Conservation (phyloP, 208 protist species). For the Acanthamoeba polyphaga region DNA sequence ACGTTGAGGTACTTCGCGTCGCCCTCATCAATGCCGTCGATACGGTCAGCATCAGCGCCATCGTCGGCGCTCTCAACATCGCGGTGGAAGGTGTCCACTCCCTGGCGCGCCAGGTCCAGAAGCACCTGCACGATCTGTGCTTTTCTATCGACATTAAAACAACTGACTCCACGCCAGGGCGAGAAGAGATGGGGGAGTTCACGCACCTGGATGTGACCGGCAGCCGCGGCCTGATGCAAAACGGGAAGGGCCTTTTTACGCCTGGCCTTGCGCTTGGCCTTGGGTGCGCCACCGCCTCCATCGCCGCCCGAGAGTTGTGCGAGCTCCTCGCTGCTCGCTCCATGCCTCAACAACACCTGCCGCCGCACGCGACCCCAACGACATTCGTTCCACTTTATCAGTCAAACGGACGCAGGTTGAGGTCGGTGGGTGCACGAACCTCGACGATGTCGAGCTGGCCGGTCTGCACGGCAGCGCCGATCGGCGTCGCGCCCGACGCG, state of each 20-base stretch:
- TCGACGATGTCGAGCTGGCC: neutral
- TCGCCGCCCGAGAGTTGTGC: no score
- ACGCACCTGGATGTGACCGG: neutral
- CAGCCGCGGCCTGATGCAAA: neutral
- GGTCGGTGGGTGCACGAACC: neutral
- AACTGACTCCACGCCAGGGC: neutral
- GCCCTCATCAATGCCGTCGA: neutral
- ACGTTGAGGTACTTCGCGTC: neutral
- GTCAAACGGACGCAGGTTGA: neutral
- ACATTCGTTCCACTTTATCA: no score
- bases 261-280: neutral
- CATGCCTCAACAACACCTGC: neutral
- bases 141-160: neutral
- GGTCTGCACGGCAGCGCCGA: neutral
- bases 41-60: no score
- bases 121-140: neutral
- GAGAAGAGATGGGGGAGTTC: no score
- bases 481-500: neutral
- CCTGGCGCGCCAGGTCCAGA: neutral
- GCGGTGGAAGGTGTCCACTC: neutral
- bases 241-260: neutral
- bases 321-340: neutral
- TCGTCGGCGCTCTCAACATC: no score
- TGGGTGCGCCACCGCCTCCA: neutral
- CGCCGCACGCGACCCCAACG: no score